Conservation (phyloP, 2,329 filamentous ascomycete species). For the Elsinoe fawcettii region DNA sequence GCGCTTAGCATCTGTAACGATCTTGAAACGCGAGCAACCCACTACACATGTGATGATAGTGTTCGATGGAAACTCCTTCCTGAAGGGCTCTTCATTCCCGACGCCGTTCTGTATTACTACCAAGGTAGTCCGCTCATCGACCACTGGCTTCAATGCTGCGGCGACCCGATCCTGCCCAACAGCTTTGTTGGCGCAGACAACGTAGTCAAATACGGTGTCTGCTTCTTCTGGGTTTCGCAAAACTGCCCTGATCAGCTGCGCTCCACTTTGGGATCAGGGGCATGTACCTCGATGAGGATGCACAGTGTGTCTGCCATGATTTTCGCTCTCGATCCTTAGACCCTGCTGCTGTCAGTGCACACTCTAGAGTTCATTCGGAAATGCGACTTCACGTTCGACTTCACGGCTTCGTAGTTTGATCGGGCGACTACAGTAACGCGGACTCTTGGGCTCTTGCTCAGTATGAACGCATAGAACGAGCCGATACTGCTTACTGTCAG, state of each 20-base stretch:
- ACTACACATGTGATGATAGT: constrained; percentile 50
- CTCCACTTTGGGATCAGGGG: not conserved
- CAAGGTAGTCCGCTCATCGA: constrained; percentile 43
- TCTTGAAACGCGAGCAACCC: constrained; percentile 29
- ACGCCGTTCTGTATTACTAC: constrained; percentile 59
- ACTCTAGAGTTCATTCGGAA: too few relatives aligned
- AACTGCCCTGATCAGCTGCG: too few relatives aligned
- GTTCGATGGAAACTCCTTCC: constrained; percentile 40
- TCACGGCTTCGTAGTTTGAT: too few relatives aligned
- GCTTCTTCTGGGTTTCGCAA: too few relatives aligned
- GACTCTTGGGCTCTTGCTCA: too few relatives aligned
- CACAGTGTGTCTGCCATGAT: not conserved
- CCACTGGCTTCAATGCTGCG: constrained; percentile 30
- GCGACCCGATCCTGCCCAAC: not conserved
- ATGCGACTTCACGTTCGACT: too few relatives aligned
- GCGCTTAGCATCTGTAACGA: constrained; percentile 23
- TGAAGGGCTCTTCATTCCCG: constrained; percentile 51
- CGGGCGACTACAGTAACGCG: too few relatives aligned
- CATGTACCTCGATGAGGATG: not conserved
- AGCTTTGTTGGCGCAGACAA: too few relatives aligned
- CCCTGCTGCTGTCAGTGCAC: not conserved
- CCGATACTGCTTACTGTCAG: too few relatives aligned
- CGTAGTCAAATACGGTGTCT: too few relatives aligned
- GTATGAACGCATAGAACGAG: too few relatives aligned
- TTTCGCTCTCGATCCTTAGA: not conserved